phyloP scores from a whole-genome alignment of 192 early-diverging fungal species.

The Rhizophagus prolifer region DNA sequence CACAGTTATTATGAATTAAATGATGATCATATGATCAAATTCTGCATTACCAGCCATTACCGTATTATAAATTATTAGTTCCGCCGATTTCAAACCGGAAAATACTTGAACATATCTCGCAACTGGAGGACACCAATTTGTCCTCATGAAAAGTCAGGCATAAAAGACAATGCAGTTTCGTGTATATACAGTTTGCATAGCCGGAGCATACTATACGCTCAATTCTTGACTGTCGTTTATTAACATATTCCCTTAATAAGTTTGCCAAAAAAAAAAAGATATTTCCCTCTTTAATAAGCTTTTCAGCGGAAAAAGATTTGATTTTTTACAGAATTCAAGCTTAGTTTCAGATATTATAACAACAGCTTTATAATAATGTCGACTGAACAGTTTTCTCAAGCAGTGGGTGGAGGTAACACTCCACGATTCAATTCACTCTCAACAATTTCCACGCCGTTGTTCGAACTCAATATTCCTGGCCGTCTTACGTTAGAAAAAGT shows the following conservation, averaged over 20 bases:
- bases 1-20: no score
- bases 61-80: no score
- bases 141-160: slow-evolving; percentile 22
- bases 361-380: neutral
- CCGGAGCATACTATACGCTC: neutral
- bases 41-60: no score
- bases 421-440: neutral
- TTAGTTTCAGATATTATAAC: neutral
- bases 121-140: slow-evolving; percentile 15
- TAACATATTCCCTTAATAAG: neutral
- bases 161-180: slow-evolving; percentile 27
- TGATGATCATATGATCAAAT: no score
- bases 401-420: neutral
- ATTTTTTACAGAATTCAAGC: neutral
- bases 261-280: no score
- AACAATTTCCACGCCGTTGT: slow-evolving; percentile 16
- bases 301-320: neutral
- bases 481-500: slow-evolving; percentile 74
- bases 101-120: no score
- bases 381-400: neutral
- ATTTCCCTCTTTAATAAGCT: neutral
- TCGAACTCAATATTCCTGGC: slow-evolving; percentile 56
- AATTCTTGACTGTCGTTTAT: neutral
- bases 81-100: no score
- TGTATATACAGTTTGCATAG: neutral